phyloP scores from a whole-genome alignment of 139 green algal genomes.

The Mychonastes homosphaera region DNA sequence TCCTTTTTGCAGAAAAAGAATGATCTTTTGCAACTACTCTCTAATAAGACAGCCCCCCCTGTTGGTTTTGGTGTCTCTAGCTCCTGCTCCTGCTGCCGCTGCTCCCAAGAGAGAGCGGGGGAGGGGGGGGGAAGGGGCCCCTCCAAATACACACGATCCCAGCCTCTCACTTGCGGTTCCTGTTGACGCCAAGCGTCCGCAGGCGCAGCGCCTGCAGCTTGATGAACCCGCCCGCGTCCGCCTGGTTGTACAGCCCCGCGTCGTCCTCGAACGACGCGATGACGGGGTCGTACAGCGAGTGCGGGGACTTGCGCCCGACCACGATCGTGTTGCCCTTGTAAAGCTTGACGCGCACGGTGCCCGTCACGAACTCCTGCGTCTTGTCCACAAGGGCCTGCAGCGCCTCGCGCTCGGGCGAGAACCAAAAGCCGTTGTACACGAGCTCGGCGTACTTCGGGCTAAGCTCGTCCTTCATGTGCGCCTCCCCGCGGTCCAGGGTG shows the following conservation, averaged over 20 bases:
- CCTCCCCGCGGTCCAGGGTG: constrained; percentile 78
- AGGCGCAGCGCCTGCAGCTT: constrained; percentile 76
- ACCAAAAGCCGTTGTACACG: constrained; percentile 71
- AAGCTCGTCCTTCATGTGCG: constrained; percentile 80
- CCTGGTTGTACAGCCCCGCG: constrained; percentile 42
- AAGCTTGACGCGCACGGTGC: constrained; percentile 34
- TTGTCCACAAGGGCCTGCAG: constrained; percentile 82
- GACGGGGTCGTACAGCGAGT: constrained; percentile 60
- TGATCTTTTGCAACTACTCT: too few species aligned
- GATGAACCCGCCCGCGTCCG: constrained; percentile 85
- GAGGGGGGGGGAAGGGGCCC: too few species aligned
- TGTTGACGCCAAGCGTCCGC: constrained; percentile 62
- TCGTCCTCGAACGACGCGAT: constrained; percentile 97
- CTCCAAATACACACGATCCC: too few species aligned
- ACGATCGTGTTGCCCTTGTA: constrained; percentile 36
- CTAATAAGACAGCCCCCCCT: too few species aligned
- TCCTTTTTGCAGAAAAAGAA: too few species aligned
- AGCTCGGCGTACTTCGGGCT: constrained; percentile 77
- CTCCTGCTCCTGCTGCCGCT: too few species aligned
- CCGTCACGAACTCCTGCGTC: constrained; percentile 65
- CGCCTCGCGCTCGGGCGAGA: constrained; percentile 62
- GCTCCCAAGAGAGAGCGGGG: too few species aligned
- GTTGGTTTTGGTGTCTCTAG: too few species aligned
- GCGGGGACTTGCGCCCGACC: constrained; percentile 45
- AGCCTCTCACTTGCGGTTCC: constrained; percentile 26